Conservation (phyloP, 371 early-diverging fungal species). For the Dichotomocladium elegans region DNA sequence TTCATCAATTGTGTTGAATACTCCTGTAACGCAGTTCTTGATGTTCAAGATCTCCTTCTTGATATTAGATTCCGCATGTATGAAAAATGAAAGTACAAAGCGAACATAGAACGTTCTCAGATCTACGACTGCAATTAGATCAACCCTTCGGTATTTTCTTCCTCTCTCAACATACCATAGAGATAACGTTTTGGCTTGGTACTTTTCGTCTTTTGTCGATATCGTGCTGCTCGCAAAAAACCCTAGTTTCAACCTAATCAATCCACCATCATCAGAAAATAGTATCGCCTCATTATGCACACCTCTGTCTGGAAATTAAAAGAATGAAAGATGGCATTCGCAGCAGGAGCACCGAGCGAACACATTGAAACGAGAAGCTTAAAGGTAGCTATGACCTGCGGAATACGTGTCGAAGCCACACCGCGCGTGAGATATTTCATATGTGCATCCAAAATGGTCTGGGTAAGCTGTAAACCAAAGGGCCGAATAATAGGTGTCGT, state of each 20-base stretch:
- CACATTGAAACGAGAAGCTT: constrained; percentile 33
- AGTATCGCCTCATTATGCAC: not conserved
- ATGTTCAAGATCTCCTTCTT: constrained; percentile 68
- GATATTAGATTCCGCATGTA: constrained; percentile 60
- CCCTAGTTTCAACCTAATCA: constrained; percentile 16
- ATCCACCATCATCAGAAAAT: not conserved
- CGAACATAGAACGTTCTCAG: constrained; percentile 66
- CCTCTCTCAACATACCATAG: constrained; percentile 45
- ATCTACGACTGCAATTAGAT: too few relatives aligned
- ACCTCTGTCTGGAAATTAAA: constrained; percentile 50
- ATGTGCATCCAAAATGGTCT: constrained; percentile 23
- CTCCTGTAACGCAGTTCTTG: constrained; percentile 60
- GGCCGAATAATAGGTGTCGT: constrained; percentile 45
- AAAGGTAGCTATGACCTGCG: constrained; percentile 37
- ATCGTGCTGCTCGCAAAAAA: constrained; percentile 37
- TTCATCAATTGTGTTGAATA: constrained; percentile 62
- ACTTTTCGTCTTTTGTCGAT: constrained; percentile 34
- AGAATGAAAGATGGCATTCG: constrained; percentile 32
- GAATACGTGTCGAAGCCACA: constrained; percentile 64
- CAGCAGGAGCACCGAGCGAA: constrained; percentile 32
- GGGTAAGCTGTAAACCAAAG: constrained; percentile 35
- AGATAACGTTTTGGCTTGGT: constrained; percentile 39
- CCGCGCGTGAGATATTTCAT: constrained; percentile 89
- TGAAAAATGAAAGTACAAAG: constrained; percentile 75
- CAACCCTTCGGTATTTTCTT: too few relatives aligned